Conservation (phyloP, 2,329 filamentous ascomycete genomes). For the Blumeria graminis region DNA sequence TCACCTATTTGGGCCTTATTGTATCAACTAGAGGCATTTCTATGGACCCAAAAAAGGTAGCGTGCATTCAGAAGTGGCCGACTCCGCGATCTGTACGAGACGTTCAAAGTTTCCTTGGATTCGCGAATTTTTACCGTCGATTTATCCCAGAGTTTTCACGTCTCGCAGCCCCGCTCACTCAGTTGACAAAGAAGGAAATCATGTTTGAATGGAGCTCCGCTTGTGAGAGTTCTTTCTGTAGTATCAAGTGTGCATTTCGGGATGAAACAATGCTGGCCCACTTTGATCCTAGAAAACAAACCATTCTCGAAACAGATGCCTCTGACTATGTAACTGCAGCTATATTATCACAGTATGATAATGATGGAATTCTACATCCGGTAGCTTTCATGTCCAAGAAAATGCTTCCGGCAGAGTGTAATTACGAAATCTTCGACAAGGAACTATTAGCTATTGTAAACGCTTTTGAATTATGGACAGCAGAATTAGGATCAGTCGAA, state of each 20-base stretch:
- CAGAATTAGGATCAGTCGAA: background rate
- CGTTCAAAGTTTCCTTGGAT: background rate
- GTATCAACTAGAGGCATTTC: background rate
- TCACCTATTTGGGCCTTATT: constrained; percentile 2
- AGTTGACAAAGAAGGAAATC: background rate
- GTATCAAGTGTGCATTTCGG: background rate
- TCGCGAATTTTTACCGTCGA: background rate
- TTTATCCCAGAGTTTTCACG: background rate
- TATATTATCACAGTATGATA: background rate
- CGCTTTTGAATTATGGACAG: background rate
- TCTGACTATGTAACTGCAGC: background rate
- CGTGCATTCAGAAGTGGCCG: background rate
- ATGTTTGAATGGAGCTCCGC: background rate
- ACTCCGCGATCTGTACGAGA: background rate
- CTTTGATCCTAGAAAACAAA: background rate
- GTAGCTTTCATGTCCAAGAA: background rate
- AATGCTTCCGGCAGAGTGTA: background rate
- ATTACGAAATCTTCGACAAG: background rate
- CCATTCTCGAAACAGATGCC: background rate
- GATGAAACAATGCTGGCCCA: background rate
- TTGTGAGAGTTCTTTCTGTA: background rate
- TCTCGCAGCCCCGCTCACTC: background rate
- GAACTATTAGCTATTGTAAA: background rate
- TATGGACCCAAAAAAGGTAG: constrained; percentile 1
- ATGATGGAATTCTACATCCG: background rate